These are phyloP conservation scores for Phytophthora pini DNA, from an alignment of 352 stramenopile species.

Conservation along the genomic window DNA sequence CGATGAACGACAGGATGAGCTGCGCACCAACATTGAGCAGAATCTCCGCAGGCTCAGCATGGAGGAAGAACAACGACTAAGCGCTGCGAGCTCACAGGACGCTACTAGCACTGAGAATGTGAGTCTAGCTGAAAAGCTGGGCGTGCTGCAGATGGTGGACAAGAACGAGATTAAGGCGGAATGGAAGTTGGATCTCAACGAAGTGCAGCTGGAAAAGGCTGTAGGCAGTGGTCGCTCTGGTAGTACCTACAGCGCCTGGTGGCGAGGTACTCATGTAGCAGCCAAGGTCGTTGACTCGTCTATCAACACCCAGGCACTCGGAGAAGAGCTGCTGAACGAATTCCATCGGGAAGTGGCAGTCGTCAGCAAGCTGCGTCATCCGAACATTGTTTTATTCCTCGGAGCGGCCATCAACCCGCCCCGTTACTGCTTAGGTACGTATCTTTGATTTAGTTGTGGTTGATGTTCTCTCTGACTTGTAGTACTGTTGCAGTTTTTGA, in stretches of 20 bases:
- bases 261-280: conserved; percentile 81
- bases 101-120: conserved; percentile 29
- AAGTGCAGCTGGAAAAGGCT: conserved; percentile 74
- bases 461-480: background rate
- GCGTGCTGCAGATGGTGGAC: conserved; percentile 82
- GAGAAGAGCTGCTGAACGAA: conserved; percentile 84
- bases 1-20: conserved; percentile 75
- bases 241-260: conserved; percentile 82
- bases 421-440: conserved; percentile 83
- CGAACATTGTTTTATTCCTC: conserved; percentile 89
- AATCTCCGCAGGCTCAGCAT: conserved; percentile 74
- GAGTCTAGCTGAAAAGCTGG: conserved; percentile 73
- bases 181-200: conserved; percentile 78
- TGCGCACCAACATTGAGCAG: conserved; percentile 75
- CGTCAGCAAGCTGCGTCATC: conserved; percentile 85
- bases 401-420: conserved; percentile 78
- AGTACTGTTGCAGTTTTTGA: conserved; percentile 67
- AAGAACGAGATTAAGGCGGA: conserved; percentile 88
- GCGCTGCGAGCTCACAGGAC: conserved; percentile 22
- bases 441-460: background rate
- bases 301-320: conserved; percentile 65
- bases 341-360: conserved; percentile 88
- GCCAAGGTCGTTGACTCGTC: conserved; percentile 84
- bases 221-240: conserved; percentile 79
- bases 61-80: conserved; percentile 45